Base-by-base conservation (phyloP, 306 rosid species). In the Adenanthera pavonina region DNA sequence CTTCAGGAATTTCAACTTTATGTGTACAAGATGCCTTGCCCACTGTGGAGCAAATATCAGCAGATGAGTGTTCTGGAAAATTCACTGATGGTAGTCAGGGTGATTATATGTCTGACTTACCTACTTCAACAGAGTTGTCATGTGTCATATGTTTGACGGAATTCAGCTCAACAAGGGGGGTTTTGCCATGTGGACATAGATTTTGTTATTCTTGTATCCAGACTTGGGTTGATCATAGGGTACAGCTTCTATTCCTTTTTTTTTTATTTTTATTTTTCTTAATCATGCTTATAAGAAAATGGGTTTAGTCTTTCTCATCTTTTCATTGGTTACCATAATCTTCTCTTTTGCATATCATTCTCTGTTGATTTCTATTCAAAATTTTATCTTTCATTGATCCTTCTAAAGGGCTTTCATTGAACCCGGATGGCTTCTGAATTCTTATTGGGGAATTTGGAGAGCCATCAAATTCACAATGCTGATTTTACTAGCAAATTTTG, bases 111-210 rank as follows among this genome's bases (percentile, higher is more conserved):
- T 79, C 85, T 44, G 47, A 49, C 52, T 46, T 83, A 79, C 82
- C 87, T 72, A 77, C 81, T 75, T 77, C 95, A 25, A 60, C 72
- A 17, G 93, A 93, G 68, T 48, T 90, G 85, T 93, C 99, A 71
- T 95, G 99, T 78, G 97, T 92, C 51, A 95, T 95, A 79, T 95
- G 99, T 85, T 90, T 85, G 89, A 86, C 89, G 54, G 97, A 90
- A 80, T 93, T 86, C 86, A 90, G 96, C 86, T 77, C 89, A 73
- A 89, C 83, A 46, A 74, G 97, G 81, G 99, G 98, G 34, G 84
- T 92, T 84, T 86, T 95, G 84, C 91, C 89, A 0, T 95, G 99
- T 84, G 97, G 95, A 74, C 99, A 95, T 81, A 92, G 95, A 52
- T 95, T 85, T 89, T 95, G 99, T 82, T 93, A 81, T 82, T 75